These are phyloP conservation scores for Mycena belliarum DNA, from an alignment of 768 basidiomycete genomes.

Conservation along the genomic window DNA sequence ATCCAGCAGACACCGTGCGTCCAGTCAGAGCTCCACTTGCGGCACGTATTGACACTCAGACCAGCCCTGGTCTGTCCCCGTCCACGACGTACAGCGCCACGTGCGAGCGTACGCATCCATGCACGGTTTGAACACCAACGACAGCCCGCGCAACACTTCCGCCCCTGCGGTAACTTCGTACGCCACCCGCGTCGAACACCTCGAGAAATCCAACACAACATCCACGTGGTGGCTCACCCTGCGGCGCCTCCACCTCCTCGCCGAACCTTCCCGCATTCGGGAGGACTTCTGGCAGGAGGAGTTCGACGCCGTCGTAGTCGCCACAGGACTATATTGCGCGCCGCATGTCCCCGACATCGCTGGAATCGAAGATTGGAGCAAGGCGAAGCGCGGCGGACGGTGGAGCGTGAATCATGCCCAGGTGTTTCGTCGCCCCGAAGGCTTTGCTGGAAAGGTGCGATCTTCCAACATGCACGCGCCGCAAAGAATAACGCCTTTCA, in stretches of 20 bases:
- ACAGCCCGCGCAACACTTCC: constrained; percentile 20
- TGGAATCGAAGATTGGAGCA: constrained; percentile 31
- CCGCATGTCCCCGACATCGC: constrained; percentile 32
- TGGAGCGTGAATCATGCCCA: constrained; percentile 31
- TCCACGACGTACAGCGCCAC: constrained; percentile 27
- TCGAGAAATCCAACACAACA: constrained; percentile 28
- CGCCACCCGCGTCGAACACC: constrained; percentile 39
- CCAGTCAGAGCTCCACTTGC: too few relatives aligned
- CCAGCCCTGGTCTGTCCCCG: constrained; percentile 24
- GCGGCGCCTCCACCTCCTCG: constrained; percentile 19
- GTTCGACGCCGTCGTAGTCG: constrained; percentile 36
- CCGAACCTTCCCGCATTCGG: constrained; percentile 18
- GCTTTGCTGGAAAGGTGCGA: constrained; percentile 31
- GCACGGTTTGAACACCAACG: constrained; percentile 33
- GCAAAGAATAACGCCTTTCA: too few relatives aligned
- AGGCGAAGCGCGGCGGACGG: constrained; percentile 16
- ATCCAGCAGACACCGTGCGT: constrained; percentile 18
- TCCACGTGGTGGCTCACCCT: constrained; percentile 26
- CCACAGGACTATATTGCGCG: constrained; percentile 33
- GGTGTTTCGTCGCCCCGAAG: constrained; percentile 32
- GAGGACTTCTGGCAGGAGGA: constrained; percentile 30
- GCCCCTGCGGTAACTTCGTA: constrained; percentile 26
- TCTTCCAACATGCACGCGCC: neutral
- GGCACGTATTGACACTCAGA: too few relatives aligned
- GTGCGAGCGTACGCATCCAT: constrained; percentile 34